Evolutionary conservation across 164 flowering plant species (phyloP), one percentile per base, ranked within the genome.

Genomic region (Tetracentron sinense): DNA sequence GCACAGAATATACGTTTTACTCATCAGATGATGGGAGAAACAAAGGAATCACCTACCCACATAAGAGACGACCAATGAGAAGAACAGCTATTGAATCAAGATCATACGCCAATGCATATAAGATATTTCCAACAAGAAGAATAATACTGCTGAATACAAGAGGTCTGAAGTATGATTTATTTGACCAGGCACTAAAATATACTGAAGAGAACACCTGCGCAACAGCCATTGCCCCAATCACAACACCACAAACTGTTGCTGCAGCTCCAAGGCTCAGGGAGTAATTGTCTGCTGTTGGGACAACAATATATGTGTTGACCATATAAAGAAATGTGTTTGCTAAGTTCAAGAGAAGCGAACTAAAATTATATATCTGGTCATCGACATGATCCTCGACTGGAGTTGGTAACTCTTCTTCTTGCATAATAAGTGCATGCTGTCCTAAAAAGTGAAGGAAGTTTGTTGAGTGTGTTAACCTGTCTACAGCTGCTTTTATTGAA

Each of bases 141-240:
- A 81, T 77, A 61, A 83, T 64, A 65, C 85, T 83, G 82, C 85
- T 83, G 67, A 83, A 81, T 4, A 83, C 54, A 46, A 83, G 87
- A 60, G 87, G 87, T 54, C 69, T 81, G 72, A 77, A 74, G 75
- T 83, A 83, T 30, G 87, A 83, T 65, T 69, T 83, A 69, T 83
- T 83, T 58, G 87, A 83, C 87, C 87, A 83, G 51, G 87, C 87
- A 65, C 87, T 83, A 48, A 81, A 83, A 72, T 83, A 83, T 21
- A 83, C 87, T 22, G 87, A 81, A 55, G 85, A 79, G 58, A 81
- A 77, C 63, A 83, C 74, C 68, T 83, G 87, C 4, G 87, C 83
- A 50, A 83, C 82, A 33, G 87, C 87, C 87, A 83, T 83, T 27
- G 85, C 68, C 61, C 87, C 87, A 70, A 83, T 81, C 31, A 83